Base-by-base conservation (phyloP, 176 grass and related monocot species). In the Lolium perenne region DNA sequence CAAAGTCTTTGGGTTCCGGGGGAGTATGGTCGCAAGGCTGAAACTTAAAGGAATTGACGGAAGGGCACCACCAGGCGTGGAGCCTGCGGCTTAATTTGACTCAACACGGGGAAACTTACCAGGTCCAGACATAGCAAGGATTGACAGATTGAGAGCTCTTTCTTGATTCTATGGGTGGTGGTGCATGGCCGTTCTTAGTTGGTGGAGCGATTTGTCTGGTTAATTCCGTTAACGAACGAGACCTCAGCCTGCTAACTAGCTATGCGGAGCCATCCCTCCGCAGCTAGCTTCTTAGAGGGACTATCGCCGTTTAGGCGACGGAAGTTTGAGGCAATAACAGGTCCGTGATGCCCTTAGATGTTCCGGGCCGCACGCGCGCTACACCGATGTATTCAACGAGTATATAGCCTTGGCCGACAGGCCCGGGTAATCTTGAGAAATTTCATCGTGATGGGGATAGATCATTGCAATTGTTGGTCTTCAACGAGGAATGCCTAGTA, bases 281-380 rank as follows among this genome's bases (percentile, higher is more conserved):
- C 25, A 88, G 83, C 88, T 88, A 95, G 93, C 90, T 93, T 95
- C 91, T 95, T 95, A 93, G 89, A 95, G 91, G 91, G 91, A 95
- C 91, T 92, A 92, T 91, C 86, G 82, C 82, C 85, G 61, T 86
- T 90, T 88, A 90, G 93, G 93, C 80, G 85, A 89, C 55, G 47
- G 72, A 89, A 91, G 87, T 91, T 91, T 90, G 89, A 94, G 87
- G 92, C 81, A 94, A 94, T 90, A 94, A 92, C 73, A 88, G 82
- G 87, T 88, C 48, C 83, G 58, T 92, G 87, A 94, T 92, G 87
- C 85, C 90, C 90, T 94, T 90, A 94, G 87, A 92, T 95, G 93
- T 95, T 92, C 57, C 83, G 43, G 90, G 82, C 87, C 78, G 60
- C 87, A 92, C 85, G 80, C 72, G 65, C 49, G 78, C 90, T 90